Conservation (phyloP, 305 asterid species). For the Plantago lanceolata region DNA sequence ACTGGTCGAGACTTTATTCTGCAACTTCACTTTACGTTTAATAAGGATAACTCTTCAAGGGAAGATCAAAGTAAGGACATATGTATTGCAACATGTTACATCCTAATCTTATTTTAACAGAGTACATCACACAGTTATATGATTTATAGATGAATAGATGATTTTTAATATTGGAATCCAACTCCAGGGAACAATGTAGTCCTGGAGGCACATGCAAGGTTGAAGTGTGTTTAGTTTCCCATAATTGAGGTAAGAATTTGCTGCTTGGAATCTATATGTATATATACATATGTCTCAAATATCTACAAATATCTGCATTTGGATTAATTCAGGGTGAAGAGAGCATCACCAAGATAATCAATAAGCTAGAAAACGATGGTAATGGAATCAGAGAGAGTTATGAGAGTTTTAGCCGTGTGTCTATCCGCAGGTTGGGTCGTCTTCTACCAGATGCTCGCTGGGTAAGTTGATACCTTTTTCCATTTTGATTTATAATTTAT, state of each 20-base stretch:
- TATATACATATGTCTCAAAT: constrained; percentile 4
- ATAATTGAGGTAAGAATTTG: constrained; percentile 37
- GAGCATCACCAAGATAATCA: constrained; percentile 44
- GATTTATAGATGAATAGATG: constrained; percentile 18
- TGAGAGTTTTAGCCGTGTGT: constrained; percentile 55
- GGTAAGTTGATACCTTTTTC: constrained; percentile 36
- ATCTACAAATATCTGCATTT: constrained; percentile 16
- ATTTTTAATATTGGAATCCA: constrained; percentile 16
- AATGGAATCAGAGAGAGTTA: constrained; percentile 45
- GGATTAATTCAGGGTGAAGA: constrained; percentile 61
- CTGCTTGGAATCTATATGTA: constrained; percentile 17
- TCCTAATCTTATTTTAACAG: not conserved
- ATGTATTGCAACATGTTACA: constrained; percentile 4
- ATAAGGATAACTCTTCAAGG: constrained; percentile 23
- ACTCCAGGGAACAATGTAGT: constrained; percentile 36
- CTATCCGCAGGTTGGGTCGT: constrained; percentile 76
- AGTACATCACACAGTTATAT: not conserved
- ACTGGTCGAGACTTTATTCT: constrained; percentile 55
- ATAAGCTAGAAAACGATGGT: constrained; percentile 38
- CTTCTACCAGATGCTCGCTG: constrained; percentile 83
- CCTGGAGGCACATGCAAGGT: constrained; percentile 65
- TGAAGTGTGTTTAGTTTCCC: constrained; percentile 72
- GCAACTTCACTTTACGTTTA: constrained; percentile 42
- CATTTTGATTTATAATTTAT: not conserved
- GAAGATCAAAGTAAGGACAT: constrained; percentile 38